A percentile compares a stretch with the other conserved stretches of the same genome.
Conservation (phyloP, 805 yeast species). For the Kuraishia cidri region DNA sequence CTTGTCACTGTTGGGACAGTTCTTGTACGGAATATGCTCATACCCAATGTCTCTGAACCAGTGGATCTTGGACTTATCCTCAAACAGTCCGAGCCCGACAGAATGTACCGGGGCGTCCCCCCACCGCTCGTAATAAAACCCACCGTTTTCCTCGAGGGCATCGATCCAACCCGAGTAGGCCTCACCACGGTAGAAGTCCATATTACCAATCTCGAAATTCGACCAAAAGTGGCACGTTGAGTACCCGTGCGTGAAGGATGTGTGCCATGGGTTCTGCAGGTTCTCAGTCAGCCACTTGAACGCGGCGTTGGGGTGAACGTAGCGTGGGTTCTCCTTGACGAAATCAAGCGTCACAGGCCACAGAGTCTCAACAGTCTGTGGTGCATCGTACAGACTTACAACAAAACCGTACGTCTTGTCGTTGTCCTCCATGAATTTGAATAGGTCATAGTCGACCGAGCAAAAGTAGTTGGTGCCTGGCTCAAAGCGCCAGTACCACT, state of each 20-base stretch:
- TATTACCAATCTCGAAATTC: conserved; percentile 71
- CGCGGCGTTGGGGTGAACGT: conserved; percentile 51
- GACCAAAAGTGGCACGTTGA: conserved; percentile 89
- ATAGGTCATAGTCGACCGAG: conserved; percentile 72
- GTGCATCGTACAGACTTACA: conserved; percentile 59
- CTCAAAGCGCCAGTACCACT: conserved; percentile 92
- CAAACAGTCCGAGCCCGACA: conserved; percentile 37
- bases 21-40: conserved; percentile 35
- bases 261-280: conserved; percentile 45
- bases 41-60: conserved; percentile 49
- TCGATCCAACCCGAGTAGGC: conserved; percentile 63
- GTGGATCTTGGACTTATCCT: conserved; percentile 33
- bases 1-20: conserved; percentile 30
- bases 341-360: conserved; percentile 70
- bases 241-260: conserved; percentile 38
- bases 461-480: conserved; percentile 71
- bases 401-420: conserved; percentile 70
- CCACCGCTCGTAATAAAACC: conserved; percentile 73
- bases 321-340: conserved; percentile 47
- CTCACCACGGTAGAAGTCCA: conserved; percentile 66
- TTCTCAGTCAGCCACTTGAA: conserved; percentile 68
- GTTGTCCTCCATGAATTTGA: conserved; percentile 73
- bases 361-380: conserved; percentile 59
- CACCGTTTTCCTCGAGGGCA: conserved; percentile 61
- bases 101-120: conserved; percentile 51